Conservation (phyloP, 352 stramenopile species). For the Pythium aristosporum region DNA sequence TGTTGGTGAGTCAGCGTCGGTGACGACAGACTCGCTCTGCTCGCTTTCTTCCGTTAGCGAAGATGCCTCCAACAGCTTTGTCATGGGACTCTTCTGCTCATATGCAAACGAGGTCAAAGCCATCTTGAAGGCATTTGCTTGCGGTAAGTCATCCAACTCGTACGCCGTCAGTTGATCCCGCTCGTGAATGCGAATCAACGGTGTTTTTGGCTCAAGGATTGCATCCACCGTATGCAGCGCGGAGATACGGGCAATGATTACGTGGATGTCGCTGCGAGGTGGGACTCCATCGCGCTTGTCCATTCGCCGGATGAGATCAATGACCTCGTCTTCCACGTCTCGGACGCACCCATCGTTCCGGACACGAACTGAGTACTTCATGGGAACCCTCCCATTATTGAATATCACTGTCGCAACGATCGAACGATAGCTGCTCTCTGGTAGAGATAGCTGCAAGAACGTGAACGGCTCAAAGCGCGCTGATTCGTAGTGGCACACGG, state of each 20-base stretch:
- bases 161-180: conserved; percentile 75
- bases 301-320: conserved; percentile 40
- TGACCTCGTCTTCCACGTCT: conserved; percentile 63
- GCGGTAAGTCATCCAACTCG: conserved; percentile 45
- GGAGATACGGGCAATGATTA: conserved; percentile 65
- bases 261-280: conserved; percentile 18
- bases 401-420: conserved; percentile 86
- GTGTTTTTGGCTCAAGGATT: conserved; percentile 60
- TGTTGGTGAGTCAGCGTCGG: conserved; percentile 10
- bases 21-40: conserved; percentile 11
- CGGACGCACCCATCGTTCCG: conserved; percentile 58
- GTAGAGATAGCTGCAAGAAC: conserved; percentile 81
- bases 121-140: not conserved
- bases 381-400: conserved; percentile 58
- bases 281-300: conserved; percentile 22
- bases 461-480: conserved; percentile 93
- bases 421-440: conserved; percentile 71
- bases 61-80: conserved; percentile 3
- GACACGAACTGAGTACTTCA: conserved; percentile 78
- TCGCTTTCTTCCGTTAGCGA: conserved; percentile 17
- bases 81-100: not conserved
- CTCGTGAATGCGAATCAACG: conserved; percentile 74
- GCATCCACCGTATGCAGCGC: conserved; percentile 60
- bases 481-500: conserved; percentile 92
- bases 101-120: conserved; percentile 12